A percentile compares a stretch with the other conserved stretches of the same genome.
Evolutionary conservation across 2,329 filamentous ascomycete genomes (phyloP).

Genomic region (Chalaropsis ovoidea): DNA sequence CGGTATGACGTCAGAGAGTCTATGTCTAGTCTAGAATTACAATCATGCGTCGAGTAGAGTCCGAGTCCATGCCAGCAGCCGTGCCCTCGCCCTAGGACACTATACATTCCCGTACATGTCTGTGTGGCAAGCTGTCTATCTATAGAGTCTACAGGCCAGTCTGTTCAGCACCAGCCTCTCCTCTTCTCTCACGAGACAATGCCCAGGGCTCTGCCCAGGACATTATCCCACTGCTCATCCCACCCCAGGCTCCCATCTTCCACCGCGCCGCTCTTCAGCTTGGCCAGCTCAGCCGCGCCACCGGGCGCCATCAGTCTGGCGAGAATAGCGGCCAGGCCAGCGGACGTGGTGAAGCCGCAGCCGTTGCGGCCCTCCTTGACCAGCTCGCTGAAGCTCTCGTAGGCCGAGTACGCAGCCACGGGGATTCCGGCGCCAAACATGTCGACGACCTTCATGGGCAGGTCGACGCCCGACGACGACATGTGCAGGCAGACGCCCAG

Average conservation of each 20-base stretch:
- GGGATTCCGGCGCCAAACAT: conserved; percentile 95
- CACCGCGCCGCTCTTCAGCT: conserved; percentile 58
- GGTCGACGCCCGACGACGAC: conserved; percentile 85
- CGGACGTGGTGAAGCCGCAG: conserved; percentile 64
- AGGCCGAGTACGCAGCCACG: conserved; percentile 74
- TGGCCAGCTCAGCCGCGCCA: conserved; percentile 45
- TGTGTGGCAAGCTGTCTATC: too few relatives aligned
- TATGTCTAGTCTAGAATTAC: conserved; percentile 2
- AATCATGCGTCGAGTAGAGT: background rate
- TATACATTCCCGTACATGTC: background rate
- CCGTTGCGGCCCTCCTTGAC: conserved; percentile 81
- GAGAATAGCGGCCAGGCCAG: conserved; percentile 55
- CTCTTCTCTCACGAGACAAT: conserved; percentile 29
- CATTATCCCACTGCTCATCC: conserved; percentile 86
- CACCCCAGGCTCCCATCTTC: conserved; percentile 68
- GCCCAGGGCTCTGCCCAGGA: conserved; percentile 63
- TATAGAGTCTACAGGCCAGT: too few relatives aligned
- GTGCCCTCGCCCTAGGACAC: background rate
- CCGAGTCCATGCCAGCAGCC: background rate
- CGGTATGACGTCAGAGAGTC: conserved; percentile 14
- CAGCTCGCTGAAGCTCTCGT: conserved; percentile 84
- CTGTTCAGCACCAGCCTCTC: background rate
- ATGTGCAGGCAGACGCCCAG: conserved; percentile 86
- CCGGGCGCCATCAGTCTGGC: conserved; percentile 49
- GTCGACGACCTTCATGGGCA: conserved; percentile 98